Conservation (phyloP, 441 rosid species). For the Manihot esculenta region DNA sequence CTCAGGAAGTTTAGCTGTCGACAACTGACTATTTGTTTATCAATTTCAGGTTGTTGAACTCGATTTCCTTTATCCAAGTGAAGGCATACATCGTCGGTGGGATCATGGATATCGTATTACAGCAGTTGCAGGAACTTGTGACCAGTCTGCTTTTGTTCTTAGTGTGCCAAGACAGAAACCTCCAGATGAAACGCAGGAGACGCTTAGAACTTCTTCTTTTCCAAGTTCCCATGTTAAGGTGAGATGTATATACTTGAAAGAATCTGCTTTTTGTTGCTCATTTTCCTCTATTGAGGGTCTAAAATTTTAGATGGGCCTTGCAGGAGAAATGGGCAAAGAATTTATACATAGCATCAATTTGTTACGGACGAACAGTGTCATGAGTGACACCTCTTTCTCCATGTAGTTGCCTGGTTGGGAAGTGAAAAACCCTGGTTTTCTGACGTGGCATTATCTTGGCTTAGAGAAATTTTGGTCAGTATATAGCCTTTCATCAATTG, state of each 20-base stretch:
- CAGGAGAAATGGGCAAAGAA: slow-evolving; percentile 78
- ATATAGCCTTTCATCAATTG: slow-evolving; percentile 31
- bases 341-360: slow-evolving; percentile 61
- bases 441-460: slow-evolving; percentile 19
- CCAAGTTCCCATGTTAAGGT: slow-evolving; percentile 72
- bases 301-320: slow-evolving; percentile 17
- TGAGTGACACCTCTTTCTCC: slow-evolving; percentile 21
- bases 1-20: not conserved
- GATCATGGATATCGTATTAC: slow-evolving; percentile 73
- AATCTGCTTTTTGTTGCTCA: not conserved
- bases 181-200: slow-evolving; percentile 75
- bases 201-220: slow-evolving; percentile 73
- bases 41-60: slow-evolving; percentile 71
- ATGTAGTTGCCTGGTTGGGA: not conserved
- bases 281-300: not conserved
- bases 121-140: slow-evolving; percentile 75
- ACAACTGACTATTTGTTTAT: not conserved
- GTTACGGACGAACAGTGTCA: slow-evolving; percentile 64
- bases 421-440: slow-evolving; percentile 10
- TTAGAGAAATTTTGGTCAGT: slow-evolving; percentile 35
- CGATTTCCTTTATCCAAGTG: slow-evolving; percentile 81
- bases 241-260: not conserved
- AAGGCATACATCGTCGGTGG: slow-evolving; percentile 85
- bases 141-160: slow-evolving; percentile 78
- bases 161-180: slow-evolving; percentile 63